Evolutionary conservation across 495 filamentous ascomycete genomes (phyloP).

Genomic region (Astrothelium macrocarpum): DNA sequence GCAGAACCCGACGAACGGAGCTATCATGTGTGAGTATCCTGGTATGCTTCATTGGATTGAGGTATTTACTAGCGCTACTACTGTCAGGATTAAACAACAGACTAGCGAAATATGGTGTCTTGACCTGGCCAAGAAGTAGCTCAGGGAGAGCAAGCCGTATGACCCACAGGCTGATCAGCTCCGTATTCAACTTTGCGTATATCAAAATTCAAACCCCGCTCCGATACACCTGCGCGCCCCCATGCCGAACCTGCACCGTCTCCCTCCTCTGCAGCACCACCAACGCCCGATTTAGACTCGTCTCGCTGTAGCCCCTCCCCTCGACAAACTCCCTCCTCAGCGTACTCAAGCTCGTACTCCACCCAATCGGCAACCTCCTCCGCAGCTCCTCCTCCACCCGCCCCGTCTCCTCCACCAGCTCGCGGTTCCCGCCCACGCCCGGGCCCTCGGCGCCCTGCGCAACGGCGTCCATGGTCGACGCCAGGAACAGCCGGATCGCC

Average conservation of each 20-base stretch:
- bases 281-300: constrained; percentile 72
- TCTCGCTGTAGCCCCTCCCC: constrained; percentile 75
- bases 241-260: constrained; percentile 82
- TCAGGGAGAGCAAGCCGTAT: no score
- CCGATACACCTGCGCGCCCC: constrained; percentile 81
- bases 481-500: constrained; percentile 94
- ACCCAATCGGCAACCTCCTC: constrained; percentile 82
- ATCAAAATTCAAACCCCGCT: constrained; percentile 61
- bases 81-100: no score
- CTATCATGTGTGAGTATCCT: no score
- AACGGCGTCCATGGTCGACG: constrained; percentile 95
- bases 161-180: no score
- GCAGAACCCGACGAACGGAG: no score
- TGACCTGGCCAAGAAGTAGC: no score
- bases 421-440: constrained; percentile 53
- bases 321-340: constrained; percentile 85
- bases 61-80: no score
- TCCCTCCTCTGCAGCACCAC: constrained; percentile 80
- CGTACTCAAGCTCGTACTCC: constrained; percentile 82
- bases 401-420: constrained; percentile 78
- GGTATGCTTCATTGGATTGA: no score
- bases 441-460: constrained; percentile 64
- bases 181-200: no score
- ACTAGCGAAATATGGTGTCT: no score
- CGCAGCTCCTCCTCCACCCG: constrained; percentile 90